Conservation (phyloP, 2,329 filamentous ascomycete genomes). For the Trichoderma citrinoviride region DNA sequence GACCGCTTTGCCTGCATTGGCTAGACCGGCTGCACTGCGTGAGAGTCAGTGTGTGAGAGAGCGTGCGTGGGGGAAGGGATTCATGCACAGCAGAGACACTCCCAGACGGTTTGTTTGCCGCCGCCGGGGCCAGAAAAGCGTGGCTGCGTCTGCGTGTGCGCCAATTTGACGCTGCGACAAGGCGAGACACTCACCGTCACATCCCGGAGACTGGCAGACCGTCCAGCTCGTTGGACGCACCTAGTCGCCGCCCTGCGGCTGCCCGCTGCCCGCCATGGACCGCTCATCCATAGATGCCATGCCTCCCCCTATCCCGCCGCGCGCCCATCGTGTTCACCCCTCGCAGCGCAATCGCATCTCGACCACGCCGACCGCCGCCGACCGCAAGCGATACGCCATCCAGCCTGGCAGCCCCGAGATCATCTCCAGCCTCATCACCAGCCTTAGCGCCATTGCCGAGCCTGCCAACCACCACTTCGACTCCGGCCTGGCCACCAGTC, state of each 20-base stretch:
- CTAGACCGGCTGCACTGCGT: neutral
- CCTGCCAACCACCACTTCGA: constrained; percentile 71
- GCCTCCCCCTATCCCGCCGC: constrained; percentile 34
- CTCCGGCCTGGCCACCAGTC: constrained; percentile 45
- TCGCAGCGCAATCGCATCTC: constrained; percentile 11
- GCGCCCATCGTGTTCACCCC: constrained; percentile 27
- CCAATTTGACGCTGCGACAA: constrained; percentile 16
- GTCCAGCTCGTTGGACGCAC: neutral
- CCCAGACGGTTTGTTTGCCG: constrained; percentile 14
- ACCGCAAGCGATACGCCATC: constrained; percentile 27
- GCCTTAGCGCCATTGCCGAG: constrained; percentile 63
- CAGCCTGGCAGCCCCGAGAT: constrained; percentile 63
- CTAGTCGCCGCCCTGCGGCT: constrained; percentile 13
- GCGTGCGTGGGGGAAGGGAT: constrained; percentile 7
- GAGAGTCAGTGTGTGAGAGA: neutral
- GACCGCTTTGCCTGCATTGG: neutral
- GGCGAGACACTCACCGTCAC: constrained; percentile 12
- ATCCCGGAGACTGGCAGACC: too few species aligned
- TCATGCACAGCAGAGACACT: neutral
- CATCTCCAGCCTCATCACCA: constrained; percentile 68
- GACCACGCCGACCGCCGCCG: constrained; percentile 13
- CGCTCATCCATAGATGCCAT: constrained; percentile 27
- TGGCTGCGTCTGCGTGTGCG: constrained; percentile 4
- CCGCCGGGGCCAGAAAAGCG: neutral
- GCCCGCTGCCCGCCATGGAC: constrained; percentile 31